Percentiles rank a stretch among this genome's conserved stretches.
Conservation (phyloP, 1,284 basidiomycete species). For the Rhizopogon parksii region DNA sequence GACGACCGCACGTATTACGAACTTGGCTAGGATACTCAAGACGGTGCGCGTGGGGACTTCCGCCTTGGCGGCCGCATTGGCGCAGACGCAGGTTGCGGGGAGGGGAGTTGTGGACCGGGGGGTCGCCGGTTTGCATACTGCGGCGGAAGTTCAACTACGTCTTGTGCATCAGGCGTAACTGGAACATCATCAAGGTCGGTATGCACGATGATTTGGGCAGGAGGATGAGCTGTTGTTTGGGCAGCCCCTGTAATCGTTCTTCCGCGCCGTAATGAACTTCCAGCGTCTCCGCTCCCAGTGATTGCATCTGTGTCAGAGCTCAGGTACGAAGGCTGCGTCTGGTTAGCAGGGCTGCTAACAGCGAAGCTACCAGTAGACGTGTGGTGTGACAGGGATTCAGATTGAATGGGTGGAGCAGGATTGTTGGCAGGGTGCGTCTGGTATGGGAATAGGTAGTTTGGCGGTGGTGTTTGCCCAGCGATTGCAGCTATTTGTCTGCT, state of each 20-base stretch:
- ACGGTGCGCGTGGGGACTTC: not conserved
- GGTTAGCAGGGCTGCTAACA: conserved; percentile 9
- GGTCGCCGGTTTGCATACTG: conserved; percentile 53
- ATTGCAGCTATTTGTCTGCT: conserved; percentile 44
- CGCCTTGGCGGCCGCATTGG: too few species aligned
- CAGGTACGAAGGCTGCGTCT: conserved; percentile 19
- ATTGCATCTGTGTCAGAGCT: conserved; percentile 17
- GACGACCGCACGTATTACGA: too few species aligned
- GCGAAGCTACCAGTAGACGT: not conserved
- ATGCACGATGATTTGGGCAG: conserved; percentile 59
- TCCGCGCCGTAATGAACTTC: conserved; percentile 32
- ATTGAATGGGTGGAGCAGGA: conserved; percentile 8
- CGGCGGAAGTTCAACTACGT: conserved; percentile 70
- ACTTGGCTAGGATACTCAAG: not conserved
- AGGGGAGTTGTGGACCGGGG: conserved; percentile 25
- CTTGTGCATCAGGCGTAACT: conserved; percentile 37
- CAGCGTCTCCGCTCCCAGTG: conserved; percentile 13
- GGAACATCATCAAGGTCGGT: conserved; percentile 55
- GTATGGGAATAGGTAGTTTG: conserved; percentile 25
- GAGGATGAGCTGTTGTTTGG: conserved; percentile 29
- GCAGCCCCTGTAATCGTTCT: conserved; percentile 49
- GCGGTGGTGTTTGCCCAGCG: conserved; percentile 34
- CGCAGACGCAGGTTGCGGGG: not conserved
- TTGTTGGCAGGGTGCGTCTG: conserved; percentile 14
- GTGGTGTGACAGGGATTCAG: not conserved